These are phyloP conservation scores for Beauveria sp. DNA, from an alignment of 2,329 filamentous ascomycete genomes.

Conservation along the genomic window DNA sequence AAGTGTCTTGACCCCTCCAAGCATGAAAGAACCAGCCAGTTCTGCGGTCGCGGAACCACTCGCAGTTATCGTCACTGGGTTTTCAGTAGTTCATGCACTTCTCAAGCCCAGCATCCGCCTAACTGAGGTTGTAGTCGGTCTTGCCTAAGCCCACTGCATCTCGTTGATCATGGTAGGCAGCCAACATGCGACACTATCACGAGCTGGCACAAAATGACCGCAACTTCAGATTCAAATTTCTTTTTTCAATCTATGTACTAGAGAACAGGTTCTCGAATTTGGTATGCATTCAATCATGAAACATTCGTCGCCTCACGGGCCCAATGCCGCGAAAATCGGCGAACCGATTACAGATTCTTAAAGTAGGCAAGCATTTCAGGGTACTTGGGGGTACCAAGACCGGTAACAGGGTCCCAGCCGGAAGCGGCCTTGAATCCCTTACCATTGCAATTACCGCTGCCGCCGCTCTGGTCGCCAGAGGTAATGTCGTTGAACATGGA, in stretches of 20 bases:
- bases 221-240: too few relatives aligned
- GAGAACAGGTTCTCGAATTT: too few relatives aligned
- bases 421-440: neutral
- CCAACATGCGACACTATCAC: conserved; percentile 8
- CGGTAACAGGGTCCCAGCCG: conserved; percentile 12
- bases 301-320: neutral
- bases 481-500: conserved; percentile 7
- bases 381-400: conserved; percentile 13
- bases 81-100: conserved; percentile 17
- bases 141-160: conserved; percentile 17
- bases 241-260: too few relatives aligned
- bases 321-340: neutral
- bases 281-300: conserved; percentile 1
- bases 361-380: conserved; percentile 5
- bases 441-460: neutral
- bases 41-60: conserved; percentile 14
- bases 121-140: conserved; percentile 14
- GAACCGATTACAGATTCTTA: neutral
- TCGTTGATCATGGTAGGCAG: conserved; percentile 15
- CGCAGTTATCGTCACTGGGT: conserved; percentile 15
- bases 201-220: neutral
- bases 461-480: neutral
- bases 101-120: conserved; percentile 12
- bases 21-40: conserved; percentile 18
- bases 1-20: conserved; percentile 15